Base-by-base conservation (phyloP, 2,329 filamentous ascomycete species). In the Curvularia spicifera region DNA sequence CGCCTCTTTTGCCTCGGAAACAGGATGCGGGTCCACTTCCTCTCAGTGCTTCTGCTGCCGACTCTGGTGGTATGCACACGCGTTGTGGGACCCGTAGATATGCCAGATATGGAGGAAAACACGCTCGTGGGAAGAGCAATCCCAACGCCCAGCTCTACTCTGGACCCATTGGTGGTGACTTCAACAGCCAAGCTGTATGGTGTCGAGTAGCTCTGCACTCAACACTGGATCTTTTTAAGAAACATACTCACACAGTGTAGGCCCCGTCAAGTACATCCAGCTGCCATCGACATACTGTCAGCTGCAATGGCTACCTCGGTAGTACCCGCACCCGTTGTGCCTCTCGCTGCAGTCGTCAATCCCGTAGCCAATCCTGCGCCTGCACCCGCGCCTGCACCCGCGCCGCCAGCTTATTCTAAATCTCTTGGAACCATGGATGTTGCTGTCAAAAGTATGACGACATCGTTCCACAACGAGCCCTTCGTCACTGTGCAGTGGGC, bases 401-500 rank as follows among this genome's bases (percentile, higher is more conserved):
- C 26, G 31, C 20, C 53, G 22, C 50, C 45, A 39, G 49, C 24
- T 22, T 35, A 24, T 12, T 53, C 44, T 24, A 33, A 31, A 12
- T 18, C 35, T 6, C 35, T 37, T 9, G 35, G 6, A 15, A 37
- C 33, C 7, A 20, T 54, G 10, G 42, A 35, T 24, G 31, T 51
- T 12, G 48, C 22, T 13, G 29, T 51, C 12, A 43, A 51, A 31
- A 33, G 5, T 18, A 44, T 44, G 12, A 28, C 31, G n/a, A 40
- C 39, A 51, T 56, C 44, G 48, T 44, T 58, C 39, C 20, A 52
- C 31, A 60, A 58, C 15, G 49, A 61, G 26, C 64, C 68, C 44
- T 69, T 65, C 9, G 62, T 72, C 10, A 76, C 68, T 1, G 71
- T 74, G 7, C 63, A 70, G 49, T 78, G 75, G 75, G 56, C 71